Percentiles rank a stretch among this genome's conserved stretches.
phyloP scores from a whole-genome alignment of 2,329 filamentous ascomycete species.

The Laburnicola sp. region DNA sequence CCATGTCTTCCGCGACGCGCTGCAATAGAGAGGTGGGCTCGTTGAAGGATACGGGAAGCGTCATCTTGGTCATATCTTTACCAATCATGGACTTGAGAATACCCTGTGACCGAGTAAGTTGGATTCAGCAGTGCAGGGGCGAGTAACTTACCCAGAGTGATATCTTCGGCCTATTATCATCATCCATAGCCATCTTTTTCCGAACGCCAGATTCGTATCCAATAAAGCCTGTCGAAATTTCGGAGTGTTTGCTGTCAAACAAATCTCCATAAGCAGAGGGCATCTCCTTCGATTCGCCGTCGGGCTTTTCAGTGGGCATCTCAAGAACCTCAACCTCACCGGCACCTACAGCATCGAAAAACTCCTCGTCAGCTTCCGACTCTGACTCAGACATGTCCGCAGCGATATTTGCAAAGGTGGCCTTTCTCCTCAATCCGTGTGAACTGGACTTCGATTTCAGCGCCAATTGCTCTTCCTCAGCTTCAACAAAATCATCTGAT shows the following conservation, averaged over 20 bases:
- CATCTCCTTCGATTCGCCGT: slow-evolving; percentile 41
- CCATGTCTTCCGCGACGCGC: slow-evolving; percentile 95
- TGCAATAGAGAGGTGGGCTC: slow-evolving; percentile 95
- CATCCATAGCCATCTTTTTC: slow-evolving; percentile 80
- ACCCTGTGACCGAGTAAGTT: slow-evolving; percentile 58
- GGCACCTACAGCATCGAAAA: slow-evolving; percentile 95
- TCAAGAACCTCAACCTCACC: slow-evolving; percentile 83
- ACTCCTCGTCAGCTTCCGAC: slow-evolving; percentile 82
- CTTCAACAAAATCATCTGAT: slow-evolving; percentile 40
- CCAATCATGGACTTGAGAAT: slow-evolving; percentile 99
- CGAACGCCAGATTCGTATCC: slow-evolving; percentile 92
- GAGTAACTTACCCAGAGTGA: slow-evolving; percentile 80
- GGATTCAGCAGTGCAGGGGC: not conserved
- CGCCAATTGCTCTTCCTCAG: slow-evolving; percentile 35
- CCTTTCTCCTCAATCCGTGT: slow-evolving; percentile 58
- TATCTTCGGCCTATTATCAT: slow-evolving; percentile 89
- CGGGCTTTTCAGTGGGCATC: slow-evolving; percentile 55
- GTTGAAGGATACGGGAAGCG: slow-evolving; percentile 95
- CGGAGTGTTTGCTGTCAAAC: slow-evolving; percentile 55
- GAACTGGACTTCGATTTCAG: slow-evolving; percentile 22
- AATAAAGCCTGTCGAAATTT: slow-evolving; percentile 77
- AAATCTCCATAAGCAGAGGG: slow-evolving; percentile 46
- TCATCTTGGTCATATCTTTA: slow-evolving; percentile 99
- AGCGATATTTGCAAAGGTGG: slow-evolving; percentile 69
- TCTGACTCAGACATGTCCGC: slow-evolving; percentile 69